Percentiles rank a stretch among this genome's conserved stretches.
These are phyloP conservation scores for Millerago galiae DNA, from an alignment of 805 yeast genomes.

Conservation along the genomic window DNA sequence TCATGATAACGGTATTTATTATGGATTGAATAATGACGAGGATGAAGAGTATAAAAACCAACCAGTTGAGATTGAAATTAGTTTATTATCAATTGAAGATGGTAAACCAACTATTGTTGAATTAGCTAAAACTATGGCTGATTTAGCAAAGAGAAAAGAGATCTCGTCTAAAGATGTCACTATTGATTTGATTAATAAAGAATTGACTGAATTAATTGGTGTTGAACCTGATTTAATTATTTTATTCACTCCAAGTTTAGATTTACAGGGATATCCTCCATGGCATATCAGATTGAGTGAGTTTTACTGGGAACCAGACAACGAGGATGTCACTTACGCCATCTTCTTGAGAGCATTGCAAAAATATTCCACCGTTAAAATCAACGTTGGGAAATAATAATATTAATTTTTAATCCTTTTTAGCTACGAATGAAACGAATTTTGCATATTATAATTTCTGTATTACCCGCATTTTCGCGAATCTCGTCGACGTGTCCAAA, in stretches of 20 bases:
- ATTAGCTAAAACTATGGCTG: slow-evolving; percentile 80
- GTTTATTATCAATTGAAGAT: slow-evolving; percentile 66
- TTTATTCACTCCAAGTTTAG: slow-evolving; percentile 79
- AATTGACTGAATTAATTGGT: slow-evolving; percentile 69
- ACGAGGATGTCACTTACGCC: slow-evolving; percentile 71
- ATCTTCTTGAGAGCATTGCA: slow-evolving; percentile 76
- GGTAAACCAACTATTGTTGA: slow-evolving; percentile 90
- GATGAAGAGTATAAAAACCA: slow-evolving; percentile 27
- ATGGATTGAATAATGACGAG: slow-evolving; percentile 31
- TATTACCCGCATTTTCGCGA: slow-evolving; percentile 7
- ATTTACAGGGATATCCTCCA: slow-evolving; percentile 93
- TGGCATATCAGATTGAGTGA: slow-evolving; percentile 94
- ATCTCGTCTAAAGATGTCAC: slow-evolving; percentile 62
- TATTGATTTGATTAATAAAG: slow-evolving; percentile 68
- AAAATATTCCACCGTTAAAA: slow-evolving; percentile 71
- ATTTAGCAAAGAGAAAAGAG: slow-evolving; percentile 55
- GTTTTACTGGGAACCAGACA: slow-evolving; percentile 86
- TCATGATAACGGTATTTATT: slow-evolving; percentile 47
- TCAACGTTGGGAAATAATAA: slow-evolving; percentile 75
- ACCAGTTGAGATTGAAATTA: slow-evolving; percentile 51
- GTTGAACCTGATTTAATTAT: slow-evolving; percentile 89
- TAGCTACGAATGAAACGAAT: slow-evolving; percentile 5
- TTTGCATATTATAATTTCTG: background rate
- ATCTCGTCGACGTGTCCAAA: slow-evolving; percentile 11
- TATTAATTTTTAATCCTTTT: background rate